These are phyloP conservation scores for Sporothrix curviconia DNA, from an alignment of 2,329 filamentous ascomycete genomes.

Conservation along the genomic window DNA sequence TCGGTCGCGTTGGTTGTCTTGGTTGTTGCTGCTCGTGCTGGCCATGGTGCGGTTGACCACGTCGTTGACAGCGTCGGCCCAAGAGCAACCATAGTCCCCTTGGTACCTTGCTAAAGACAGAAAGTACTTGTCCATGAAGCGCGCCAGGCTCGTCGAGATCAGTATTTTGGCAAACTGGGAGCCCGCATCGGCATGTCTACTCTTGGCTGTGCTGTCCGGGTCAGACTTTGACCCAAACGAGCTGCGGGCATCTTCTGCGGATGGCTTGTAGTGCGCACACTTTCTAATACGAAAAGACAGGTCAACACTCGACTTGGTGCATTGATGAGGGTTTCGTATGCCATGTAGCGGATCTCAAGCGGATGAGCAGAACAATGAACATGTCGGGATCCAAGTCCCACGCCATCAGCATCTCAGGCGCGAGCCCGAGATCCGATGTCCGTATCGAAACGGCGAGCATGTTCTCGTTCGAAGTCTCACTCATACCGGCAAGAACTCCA, in stretches of 20 bases:
- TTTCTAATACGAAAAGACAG: constrained; percentile 62
- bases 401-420: constrained; percentile 66
- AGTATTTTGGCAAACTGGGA: constrained; percentile 50
- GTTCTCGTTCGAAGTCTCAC: constrained; percentile 32
- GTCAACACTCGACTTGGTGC: constrained; percentile 15
- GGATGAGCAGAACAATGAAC: constrained; percentile 68
- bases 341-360: constrained; percentile 55
- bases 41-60: background rate
- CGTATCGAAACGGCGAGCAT: constrained; percentile 63
- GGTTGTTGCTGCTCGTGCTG: no score
- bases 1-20: background rate
- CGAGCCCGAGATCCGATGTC: constrained; percentile 63
- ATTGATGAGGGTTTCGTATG: constrained; percentile 46
- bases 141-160: constrained; percentile 65
- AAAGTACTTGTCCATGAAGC: constrained; percentile 61
- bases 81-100: constrained; percentile 44
- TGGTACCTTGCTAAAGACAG: constrained; percentile 56
- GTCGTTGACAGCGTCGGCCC: constrained; percentile 51
- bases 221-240: constrained; percentile 28
- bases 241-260: constrained; percentile 32
- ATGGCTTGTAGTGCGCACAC: constrained; percentile 67
- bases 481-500: constrained; percentile 50
- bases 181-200: background rate
- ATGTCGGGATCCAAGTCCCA: constrained; percentile 64
- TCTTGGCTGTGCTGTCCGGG: background rate